Evolutionary conservation across 1,139 yeast species (phyloP), one percentile per base, ranked within the genome.

Genomic region (Lodderomyces oxycetoniae): DNA sequence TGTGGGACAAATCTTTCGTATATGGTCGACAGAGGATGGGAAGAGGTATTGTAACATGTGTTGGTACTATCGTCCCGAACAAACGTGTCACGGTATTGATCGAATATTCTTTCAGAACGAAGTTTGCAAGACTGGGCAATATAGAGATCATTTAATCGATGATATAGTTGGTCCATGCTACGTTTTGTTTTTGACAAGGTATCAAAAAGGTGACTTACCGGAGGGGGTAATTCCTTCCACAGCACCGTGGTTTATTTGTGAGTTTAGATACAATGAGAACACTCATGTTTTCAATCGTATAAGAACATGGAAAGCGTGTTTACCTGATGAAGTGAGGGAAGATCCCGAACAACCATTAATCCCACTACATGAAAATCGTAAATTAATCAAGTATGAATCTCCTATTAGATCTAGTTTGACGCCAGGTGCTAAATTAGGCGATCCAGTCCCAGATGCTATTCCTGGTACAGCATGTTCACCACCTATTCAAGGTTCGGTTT

Each of bases 21-120:
- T 91, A 44, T 91, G 98, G 98, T 78, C 82, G 39, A 77, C 80
- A 3, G 73, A 76, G 37, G 96, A 88, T 49, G 94, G 93, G 11
- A 80, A 84, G 43, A 73, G 81, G 42, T 89, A 91, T 77, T 74
- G 91, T 52, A 91, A 91, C 52, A 95, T 87, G 26, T 91, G 98
- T 64, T 91, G 98, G 98, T 91, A 89, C 60, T 84, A 86, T 52
- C 78, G 97, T 42, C 96, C 98, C 0, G 97, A 91, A 57, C 97
- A 93, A 67, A 91, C 98, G 0, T 94, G 93, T 31, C 98, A 91
- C 58, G 76, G 93, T 46, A 83, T 72, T 35, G 97, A 91, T 58
- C 71, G 95, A 52, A 64, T 88, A 38, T 91, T 93, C 55, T 86
- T 84, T 57, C 87, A 82, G 48, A 88, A 91, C 52, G 98, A 91